These are phyloP conservation scores for Fraxinus cuspidata DNA, from an alignment of 257 asterid genomes.

Conservation along the genomic window DNA sequence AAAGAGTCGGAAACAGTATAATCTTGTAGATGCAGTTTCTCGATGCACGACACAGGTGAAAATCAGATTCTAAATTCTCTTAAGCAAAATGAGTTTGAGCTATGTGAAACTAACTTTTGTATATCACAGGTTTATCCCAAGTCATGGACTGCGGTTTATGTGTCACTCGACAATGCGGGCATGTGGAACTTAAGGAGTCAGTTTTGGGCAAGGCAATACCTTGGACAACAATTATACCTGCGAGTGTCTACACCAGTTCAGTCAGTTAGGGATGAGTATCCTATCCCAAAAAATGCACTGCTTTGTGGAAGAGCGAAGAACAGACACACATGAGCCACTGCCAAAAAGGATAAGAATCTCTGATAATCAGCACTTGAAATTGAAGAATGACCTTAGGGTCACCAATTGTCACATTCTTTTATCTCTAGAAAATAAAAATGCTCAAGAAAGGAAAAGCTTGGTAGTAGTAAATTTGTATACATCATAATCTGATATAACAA, in stretches of 20 bases:
- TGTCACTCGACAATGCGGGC: slow-evolving; percentile 73
- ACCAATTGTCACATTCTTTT: background rate
- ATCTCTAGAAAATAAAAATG: background rate
- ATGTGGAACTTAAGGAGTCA: slow-evolving; percentile 82
- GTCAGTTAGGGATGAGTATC: slow-evolving; percentile 61
- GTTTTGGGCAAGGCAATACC: slow-evolving; percentile 72
- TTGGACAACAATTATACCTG: slow-evolving; percentile 69
- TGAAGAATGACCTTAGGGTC: slow-evolving; percentile 12
- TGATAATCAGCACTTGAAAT: background rate
- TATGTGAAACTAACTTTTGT: background rate
- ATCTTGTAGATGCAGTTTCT: slow-evolving; percentile 60
- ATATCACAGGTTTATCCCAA: slow-evolving; percentile 63
- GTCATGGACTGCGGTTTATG: slow-evolving; percentile 71
- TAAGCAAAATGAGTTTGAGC: background rate
- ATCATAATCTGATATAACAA: background rate
- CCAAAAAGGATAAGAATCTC: background rate
- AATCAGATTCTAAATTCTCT: slow-evolving; percentile 21
- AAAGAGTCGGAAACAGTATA: slow-evolving; percentile 48
- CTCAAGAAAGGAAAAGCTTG: background rate
- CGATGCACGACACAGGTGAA: slow-evolving; percentile 68
- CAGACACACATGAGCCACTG: slow-evolving; percentile 3
- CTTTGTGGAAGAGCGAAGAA: slow-evolving; percentile 65
- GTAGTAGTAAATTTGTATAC: background rate
- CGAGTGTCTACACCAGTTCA: slow-evolving; percentile 53
- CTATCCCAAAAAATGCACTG: slow-evolving; percentile 56